phyloP scores from a whole-genome alignment of 129 eudicot genomes.

The Deinandra increscens region DNA sequence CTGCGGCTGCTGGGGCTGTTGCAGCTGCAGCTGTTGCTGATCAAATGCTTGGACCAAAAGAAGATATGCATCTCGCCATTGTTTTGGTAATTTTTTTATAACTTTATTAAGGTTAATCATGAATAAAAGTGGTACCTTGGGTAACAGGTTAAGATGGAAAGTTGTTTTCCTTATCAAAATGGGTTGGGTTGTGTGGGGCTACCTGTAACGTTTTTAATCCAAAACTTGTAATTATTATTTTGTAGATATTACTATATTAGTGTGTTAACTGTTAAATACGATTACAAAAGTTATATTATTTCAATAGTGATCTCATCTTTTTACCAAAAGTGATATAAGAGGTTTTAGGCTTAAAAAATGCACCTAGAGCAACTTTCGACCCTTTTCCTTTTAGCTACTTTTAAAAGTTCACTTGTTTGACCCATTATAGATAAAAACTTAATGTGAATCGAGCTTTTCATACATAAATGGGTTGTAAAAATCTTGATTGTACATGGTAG shows the following conservation, averaged over 20 bases:
- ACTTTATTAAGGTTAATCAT: not conserved
- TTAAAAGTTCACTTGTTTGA: not conserved
- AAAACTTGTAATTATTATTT: not conserved
- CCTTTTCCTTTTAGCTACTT: constrained; percentile 1
- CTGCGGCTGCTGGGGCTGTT: constrained; percentile 99
- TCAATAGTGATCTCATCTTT: not conserved
- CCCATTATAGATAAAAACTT: not conserved
- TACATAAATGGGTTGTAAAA: not conserved
- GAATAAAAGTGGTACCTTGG: not conserved
- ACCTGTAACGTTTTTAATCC: not conserved
- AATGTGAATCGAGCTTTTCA: not conserved
- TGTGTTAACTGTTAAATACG: not conserved
- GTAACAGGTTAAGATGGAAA: not conserved
- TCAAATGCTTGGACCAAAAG: constrained; percentile 99
- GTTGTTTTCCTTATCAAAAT: not conserved
- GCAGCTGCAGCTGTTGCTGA: constrained; percentile 99
- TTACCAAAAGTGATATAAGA: not conserved
- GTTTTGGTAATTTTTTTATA: constrained; percentile 65
- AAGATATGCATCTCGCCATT: constrained; percentile 94
- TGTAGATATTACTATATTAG: not conserved
- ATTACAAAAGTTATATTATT: not conserved
- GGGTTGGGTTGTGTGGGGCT: not conserved
- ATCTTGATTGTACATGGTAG: constrained; percentile 36
- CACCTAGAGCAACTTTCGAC: not conserved
- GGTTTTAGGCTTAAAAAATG: not conserved